Conservation (phyloP, 495 filamentous ascomycete genomes). For the Neurospora sp. region DNA sequence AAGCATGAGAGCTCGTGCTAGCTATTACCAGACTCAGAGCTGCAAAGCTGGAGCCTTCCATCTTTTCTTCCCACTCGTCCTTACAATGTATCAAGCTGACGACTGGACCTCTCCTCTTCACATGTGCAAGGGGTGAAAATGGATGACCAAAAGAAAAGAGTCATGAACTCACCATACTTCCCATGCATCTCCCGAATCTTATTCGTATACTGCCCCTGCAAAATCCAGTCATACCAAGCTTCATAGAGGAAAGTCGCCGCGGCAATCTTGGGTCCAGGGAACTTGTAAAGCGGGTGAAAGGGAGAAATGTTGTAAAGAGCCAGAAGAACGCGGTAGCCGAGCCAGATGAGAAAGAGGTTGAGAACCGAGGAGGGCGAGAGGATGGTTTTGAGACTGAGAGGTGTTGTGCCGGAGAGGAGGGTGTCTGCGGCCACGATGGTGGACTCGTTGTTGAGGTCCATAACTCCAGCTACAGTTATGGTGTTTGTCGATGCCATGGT, state of each 20-base stretch:
- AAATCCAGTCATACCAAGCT: slow-evolving; percentile 40
- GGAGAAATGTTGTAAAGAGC: slow-evolving; percentile 22
- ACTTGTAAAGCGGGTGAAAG: slow-evolving; percentile 19
- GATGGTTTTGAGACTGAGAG: not conserved
- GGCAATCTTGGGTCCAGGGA: slow-evolving; percentile 41
- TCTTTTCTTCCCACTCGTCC: no score
- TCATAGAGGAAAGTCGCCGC: slow-evolving; percentile 37
- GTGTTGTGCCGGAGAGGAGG: not conserved
- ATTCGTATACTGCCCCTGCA: slow-evolving; percentile 33
- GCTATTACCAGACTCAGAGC: not conserved
- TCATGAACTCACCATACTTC: slow-evolving; percentile 19
- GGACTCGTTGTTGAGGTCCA: not conserved
- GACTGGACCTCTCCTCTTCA: no score
- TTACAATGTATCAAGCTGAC: no score
- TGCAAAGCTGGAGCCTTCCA: no score
- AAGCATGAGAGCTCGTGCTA: no score
- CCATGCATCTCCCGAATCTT: slow-evolving; percentile 40
- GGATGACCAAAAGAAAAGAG: no score
- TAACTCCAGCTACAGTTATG: no score
- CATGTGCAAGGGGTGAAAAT: no score
- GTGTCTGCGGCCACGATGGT: not conserved
- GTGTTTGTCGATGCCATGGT: not conserved
- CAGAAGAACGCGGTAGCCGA: slow-evolving; percentile 11
- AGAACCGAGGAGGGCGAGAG: slow-evolving; percentile 1
- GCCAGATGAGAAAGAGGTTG: slow-evolving; percentile 12